phyloP scores from a whole-genome alignment of 202 grass and related monocot species.

The Panicum virgatum region DNA sequence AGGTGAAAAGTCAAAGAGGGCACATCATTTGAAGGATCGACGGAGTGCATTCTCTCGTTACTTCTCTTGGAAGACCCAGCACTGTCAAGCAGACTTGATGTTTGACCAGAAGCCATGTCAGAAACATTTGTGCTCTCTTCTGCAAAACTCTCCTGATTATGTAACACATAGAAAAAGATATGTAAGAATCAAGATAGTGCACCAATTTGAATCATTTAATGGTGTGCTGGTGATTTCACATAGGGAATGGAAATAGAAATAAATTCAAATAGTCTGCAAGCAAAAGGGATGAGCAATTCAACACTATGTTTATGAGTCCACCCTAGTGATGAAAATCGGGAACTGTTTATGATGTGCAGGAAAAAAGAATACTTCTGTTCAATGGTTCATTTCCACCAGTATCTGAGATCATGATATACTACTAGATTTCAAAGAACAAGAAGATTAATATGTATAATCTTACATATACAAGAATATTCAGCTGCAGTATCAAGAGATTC shows the following conservation, averaged over 20 bases:
- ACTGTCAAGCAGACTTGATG: conserved; percentile 22
- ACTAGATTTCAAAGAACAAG: background rate
- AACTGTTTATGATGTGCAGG: conserved; percentile 1
- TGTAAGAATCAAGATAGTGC: background rate
- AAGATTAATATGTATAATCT: background rate
- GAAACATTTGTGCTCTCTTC: conserved; percentile 27
- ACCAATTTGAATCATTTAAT: background rate
- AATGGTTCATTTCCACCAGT: background rate
- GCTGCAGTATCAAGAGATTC: background rate
- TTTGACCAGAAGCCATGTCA: conserved; percentile 22
- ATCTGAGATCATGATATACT: background rate
- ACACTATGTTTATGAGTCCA: background rate
- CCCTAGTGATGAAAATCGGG: background rate
- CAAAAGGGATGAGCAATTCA: background rate
- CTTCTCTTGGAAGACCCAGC: conserved; percentile 45
- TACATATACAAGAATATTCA: background rate
- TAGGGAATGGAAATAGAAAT: background rate
- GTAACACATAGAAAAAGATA: background rate
- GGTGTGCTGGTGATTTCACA: conserved; percentile 6
- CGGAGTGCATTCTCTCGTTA: conserved; percentile 39
- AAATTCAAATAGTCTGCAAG: background rate
- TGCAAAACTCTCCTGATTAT: conserved; percentile 44
- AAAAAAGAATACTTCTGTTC: background rate
- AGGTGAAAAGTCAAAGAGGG: conserved; percentile 63
- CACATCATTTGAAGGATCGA: conserved; percentile 42